phyloP scores from a whole-genome alignment of 768 basidiomycete species.

The Xerocomus spinulosus region DNA sequence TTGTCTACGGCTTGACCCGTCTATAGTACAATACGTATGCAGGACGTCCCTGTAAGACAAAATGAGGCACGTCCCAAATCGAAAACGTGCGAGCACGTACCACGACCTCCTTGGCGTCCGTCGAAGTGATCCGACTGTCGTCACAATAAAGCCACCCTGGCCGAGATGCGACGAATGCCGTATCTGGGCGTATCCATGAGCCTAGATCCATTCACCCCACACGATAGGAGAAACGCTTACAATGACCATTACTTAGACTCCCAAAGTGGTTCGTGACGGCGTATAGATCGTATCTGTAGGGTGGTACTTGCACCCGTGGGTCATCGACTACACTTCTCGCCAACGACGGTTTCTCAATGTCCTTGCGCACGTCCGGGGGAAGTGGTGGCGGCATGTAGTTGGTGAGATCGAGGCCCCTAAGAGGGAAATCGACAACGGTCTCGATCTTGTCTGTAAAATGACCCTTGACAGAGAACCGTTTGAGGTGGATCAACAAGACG shows the following conservation, averaged over 20 bases:
- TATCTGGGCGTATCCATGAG: slow-evolving; percentile 51
- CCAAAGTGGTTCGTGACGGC: slow-evolving; percentile 96
- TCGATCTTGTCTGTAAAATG: slow-evolving; percentile 96
- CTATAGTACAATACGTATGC: slow-evolving; percentile 86
- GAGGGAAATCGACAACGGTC: slow-evolving; percentile 88
- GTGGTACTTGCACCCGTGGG: slow-evolving; percentile 77
- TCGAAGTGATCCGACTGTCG: slow-evolving; percentile 78
- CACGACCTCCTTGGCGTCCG: slow-evolving; percentile 76
- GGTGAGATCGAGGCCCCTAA: slow-evolving; percentile 56
- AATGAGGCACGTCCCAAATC: slow-evolving; percentile 12
- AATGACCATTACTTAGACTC: slow-evolving; percentile 91
- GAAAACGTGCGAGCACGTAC: slow-evolving; percentile 44
- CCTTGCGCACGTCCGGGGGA: slow-evolving; percentile 57
- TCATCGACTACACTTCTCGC: slow-evolving; percentile 45
- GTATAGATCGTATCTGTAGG: slow-evolving; percentile 91
- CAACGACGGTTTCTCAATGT: slow-evolving; percentile 36
- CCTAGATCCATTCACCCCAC: background rate
- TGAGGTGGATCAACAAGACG: slow-evolving; percentile 86
- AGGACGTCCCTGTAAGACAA: slow-evolving; percentile 45
- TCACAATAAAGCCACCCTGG: slow-evolving; percentile 93
- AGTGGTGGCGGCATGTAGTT: slow-evolving; percentile 83
- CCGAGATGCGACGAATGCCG: slow-evolving; percentile 82
- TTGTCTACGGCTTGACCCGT: slow-evolving; percentile 36
- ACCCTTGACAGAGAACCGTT: slow-evolving; percentile 87
- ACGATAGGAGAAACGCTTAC: slow-evolving; percentile 45